Percentiles rank a stretch among this genome's conserved stretches.
Conservation (phyloP, 306 rosid genomes). For the Oxytropis ochrocephala region DNA sequence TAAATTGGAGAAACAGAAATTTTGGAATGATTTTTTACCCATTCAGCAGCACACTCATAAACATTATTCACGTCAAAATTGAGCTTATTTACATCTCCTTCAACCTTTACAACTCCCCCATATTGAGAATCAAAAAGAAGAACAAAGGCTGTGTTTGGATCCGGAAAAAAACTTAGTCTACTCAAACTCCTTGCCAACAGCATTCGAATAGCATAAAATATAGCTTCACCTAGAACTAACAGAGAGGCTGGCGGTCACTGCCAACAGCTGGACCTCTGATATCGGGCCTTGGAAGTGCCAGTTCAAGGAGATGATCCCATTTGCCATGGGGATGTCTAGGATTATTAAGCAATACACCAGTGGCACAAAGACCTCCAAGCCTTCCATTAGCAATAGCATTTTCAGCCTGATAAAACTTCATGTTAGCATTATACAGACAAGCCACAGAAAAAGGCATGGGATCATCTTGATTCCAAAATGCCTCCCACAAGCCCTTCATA, state of each 20-base stretch:
- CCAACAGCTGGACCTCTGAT: slow-evolving; percentile 50
- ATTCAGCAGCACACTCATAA: slow-evolving; percentile 88
- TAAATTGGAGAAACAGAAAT: slow-evolving; percentile 83
- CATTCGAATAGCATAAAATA: slow-evolving; percentile 75
- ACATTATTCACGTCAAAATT: slow-evolving; percentile 73
- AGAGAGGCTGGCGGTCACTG: slow-evolving; percentile 52
- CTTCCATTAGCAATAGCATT: slow-evolving; percentile 79
- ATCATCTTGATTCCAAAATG: slow-evolving; percentile 89
- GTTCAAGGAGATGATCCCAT: slow-evolving; percentile 89
- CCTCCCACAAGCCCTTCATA: slow-evolving; percentile 91
- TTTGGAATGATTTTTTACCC: slow-evolving; percentile 75
- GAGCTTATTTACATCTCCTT: slow-evolving; percentile 85
- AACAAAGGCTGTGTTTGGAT: slow-evolving; percentile 64
- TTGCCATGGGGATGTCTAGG: slow-evolving; percentile 83
- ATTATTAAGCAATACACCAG: slow-evolving; percentile 73
- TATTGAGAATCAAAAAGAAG: slow-evolving; percentile 80
- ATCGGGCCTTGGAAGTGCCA: slow-evolving; percentile 79
- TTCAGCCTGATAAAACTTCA: slow-evolving; percentile 90
- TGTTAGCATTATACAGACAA: slow-evolving; percentile 59
- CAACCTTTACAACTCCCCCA: slow-evolving; percentile 94
- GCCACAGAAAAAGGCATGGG: slow-evolving; percentile 90
- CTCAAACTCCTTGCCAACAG: slow-evolving; percentile 84
- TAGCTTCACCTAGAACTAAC: slow-evolving; percentile 73
- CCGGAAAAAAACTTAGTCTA: slow-evolving; percentile 50
- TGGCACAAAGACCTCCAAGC: slow-evolving; percentile 78